A percentile compares a stretch with the other conserved stretches of the same genome.
These are phyloP conservation scores for Candida pini DNA, from an alignment of 805 yeast species.

Conservation along the genomic window DNA sequence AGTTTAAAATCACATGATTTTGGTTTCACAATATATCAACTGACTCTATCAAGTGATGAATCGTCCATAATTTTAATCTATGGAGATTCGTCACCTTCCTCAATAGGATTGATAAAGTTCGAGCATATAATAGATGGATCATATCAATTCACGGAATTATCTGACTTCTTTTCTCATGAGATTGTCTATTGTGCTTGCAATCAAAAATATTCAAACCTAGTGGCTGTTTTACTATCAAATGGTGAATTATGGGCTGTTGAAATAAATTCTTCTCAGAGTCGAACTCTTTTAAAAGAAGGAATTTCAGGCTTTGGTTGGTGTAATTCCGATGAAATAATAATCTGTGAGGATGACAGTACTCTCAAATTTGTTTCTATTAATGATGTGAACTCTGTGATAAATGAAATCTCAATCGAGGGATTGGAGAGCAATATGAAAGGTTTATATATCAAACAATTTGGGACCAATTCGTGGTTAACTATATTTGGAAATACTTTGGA, in stretches of 20 bases:
- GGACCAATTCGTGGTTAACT: constrained; percentile 7
- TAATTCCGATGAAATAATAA: constrained; percentile 3
- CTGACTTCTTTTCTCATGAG: too few species aligned
- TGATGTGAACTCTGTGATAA: background rate
- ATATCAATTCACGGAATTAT: too few species aligned
- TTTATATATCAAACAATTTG: constrained; percentile 5
- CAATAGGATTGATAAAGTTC: too few species aligned
- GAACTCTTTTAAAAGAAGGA: constrained; percentile 2
- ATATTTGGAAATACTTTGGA: constrained; percentile 11
- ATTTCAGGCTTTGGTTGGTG: constrained; percentile 10
- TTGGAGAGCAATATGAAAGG: constrained; percentile 7
- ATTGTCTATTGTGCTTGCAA: constrained; percentile 1
- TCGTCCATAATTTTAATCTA: too few species aligned
- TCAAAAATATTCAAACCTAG: constrained; percentile 4
- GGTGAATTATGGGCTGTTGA: constrained; percentile 8
- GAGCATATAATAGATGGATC: too few species aligned
- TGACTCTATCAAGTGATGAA: too few species aligned
- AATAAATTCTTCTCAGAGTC: background rate
- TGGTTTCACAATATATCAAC: constrained; percentile 11
- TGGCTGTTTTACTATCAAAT: constrained; percentile 6
- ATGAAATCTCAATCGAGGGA: constrained; percentile 2
- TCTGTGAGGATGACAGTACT: constrained; percentile 2
- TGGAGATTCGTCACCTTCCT: too few species aligned
- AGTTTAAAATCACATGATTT: background rate
- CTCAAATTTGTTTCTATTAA: constrained; percentile 7